Conservation (phyloP, 345 rosid genomes). For the Lumnitzera racemosa region DNA sequence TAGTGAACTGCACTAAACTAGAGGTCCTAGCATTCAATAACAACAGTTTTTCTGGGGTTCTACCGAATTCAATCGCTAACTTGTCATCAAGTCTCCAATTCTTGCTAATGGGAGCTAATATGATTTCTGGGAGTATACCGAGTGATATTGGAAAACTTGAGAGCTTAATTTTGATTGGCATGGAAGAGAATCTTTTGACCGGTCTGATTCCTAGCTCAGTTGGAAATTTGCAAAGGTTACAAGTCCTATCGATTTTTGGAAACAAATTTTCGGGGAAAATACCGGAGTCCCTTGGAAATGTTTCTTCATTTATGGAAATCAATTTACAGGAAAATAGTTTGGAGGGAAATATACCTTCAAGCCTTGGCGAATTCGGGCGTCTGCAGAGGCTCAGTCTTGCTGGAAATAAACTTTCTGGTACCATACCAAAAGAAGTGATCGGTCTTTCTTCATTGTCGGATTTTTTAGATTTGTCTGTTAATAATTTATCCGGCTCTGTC, state of each 20-base stretch:
- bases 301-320: conserved; percentile 22
- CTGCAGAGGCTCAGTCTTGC: conserved; percentile 14
- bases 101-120: conserved; percentile 17
- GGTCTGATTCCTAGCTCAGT: conserved; percentile 18
- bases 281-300: conserved; percentile 23
- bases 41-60: conserved; percentile 14
- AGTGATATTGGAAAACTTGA: conserved; percentile 7
- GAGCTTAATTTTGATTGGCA: conserved; percentile 9
- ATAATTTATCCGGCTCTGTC: conserved; percentile 10
- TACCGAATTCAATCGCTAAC: conserved; percentile 15
- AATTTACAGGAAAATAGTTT: conserved; percentile 14
- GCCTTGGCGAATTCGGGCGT: conserved; percentile 18
- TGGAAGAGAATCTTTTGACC: conserved; percentile 15
- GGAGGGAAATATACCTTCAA: conserved; percentile 31
- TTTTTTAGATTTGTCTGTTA: conserved; percentile 12
- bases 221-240: conserved; percentile 14
- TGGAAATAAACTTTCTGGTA: conserved; percentile 13
- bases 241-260: conserved; percentile 14
- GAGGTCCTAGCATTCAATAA: conserved; percentile 15
- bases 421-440: conserved; percentile 14
- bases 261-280: conserved; percentile 30
- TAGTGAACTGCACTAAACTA: conserved; percentile 20
- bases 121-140: conserved; percentile 19
- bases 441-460: conserved; percentile 16
- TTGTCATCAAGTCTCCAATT: conserved; percentile 11